Conservation (phyloP, 1,139 yeast genomes). For the Geotrichum cucujoidarum region DNA sequence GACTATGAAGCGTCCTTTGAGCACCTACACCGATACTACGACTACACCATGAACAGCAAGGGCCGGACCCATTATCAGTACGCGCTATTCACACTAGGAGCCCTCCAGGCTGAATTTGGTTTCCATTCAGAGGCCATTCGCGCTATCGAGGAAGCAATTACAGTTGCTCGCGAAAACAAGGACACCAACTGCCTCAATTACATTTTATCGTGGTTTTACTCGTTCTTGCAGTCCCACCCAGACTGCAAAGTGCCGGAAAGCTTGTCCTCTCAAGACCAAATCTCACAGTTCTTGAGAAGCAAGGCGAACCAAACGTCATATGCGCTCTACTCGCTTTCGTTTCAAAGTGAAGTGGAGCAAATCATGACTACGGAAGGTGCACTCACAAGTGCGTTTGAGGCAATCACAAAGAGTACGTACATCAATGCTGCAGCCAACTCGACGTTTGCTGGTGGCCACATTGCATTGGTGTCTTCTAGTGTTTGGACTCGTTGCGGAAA, state of each 20-base stretch:
- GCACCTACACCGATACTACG: slow-evolving; percentile 74
- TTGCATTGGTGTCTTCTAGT: slow-evolving; percentile 31
- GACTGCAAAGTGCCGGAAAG: slow-evolving; percentile 32
- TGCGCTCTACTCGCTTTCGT: slow-evolving; percentile 52
- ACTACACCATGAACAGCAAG: slow-evolving; percentile 71
- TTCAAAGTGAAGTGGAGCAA: slow-evolving; percentile 55
- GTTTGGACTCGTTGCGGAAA: slow-evolving; percentile 31
- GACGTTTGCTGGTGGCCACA: slow-evolving; percentile 26
- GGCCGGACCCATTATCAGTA: slow-evolving; percentile 70
- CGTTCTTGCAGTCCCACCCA: slow-evolving; percentile 66
- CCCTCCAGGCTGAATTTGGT: slow-evolving; percentile 71
- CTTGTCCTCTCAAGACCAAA: slow-evolving; percentile 47
- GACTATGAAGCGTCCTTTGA: slow-evolving; percentile 73
- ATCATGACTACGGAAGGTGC: slow-evolving; percentile 49
- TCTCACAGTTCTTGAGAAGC: slow-evolving; percentile 56
- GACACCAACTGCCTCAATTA: slow-evolving; percentile 70
- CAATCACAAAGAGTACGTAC: slow-evolving; percentile 50
- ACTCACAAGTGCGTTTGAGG: slow-evolving; percentile 46
- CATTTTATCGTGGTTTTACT: slow-evolving; percentile 74
- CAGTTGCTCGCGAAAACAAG: slow-evolving; percentile 81
- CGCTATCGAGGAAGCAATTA: slow-evolving; percentile 81
- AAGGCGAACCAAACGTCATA: slow-evolving; percentile 53
- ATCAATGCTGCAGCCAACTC: slow-evolving; percentile 43
- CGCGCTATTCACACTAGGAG: slow-evolving; percentile 73
- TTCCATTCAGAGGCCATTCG: slow-evolving; percentile 70